Conservation (phyloP, 306 rosid species). For the Cicer cuneatum region DNA sequence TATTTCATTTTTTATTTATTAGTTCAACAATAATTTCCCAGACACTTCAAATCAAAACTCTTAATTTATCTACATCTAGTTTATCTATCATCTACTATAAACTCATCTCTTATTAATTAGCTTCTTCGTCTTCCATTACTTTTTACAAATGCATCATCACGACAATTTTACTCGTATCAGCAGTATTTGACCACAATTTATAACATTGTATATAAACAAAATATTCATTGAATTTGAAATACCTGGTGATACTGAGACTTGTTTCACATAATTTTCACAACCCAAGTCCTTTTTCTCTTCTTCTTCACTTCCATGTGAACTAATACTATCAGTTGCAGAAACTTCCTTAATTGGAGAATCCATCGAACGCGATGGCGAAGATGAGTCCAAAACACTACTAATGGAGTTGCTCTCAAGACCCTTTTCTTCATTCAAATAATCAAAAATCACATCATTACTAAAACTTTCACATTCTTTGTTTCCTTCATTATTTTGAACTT, state of each 20-base stretch:
- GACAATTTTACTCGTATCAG: too few species aligned
- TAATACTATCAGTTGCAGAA: conserved; percentile 46
- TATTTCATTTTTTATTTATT: too few species aligned
- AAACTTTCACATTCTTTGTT: conserved; percentile 43
- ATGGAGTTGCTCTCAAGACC: conserved; percentile 59
- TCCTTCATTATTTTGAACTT: conserved; percentile 35
- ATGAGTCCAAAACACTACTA: not conserved
- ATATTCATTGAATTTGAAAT: conserved; percentile 36
- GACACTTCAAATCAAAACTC: too few species aligned
- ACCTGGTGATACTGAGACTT: conserved; percentile 68
- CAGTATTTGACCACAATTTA: too few species aligned
- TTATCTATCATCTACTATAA: too few species aligned
- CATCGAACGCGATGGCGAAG: conserved; percentile 36
- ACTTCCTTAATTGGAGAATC: conserved; percentile 58
- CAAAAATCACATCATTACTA: conserved; percentile 42
- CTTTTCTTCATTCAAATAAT: conserved; percentile 54
- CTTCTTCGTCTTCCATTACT: too few species aligned
- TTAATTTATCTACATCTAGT: too few species aligned
- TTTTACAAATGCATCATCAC: too few species aligned
- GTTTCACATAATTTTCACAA: conserved; percentile 45
- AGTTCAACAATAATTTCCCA: too few species aligned
- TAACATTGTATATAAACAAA: not conserved
- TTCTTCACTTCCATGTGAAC: conserved; percentile 42
- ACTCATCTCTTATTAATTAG: too few species aligned
- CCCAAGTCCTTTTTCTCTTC: conserved; percentile 46